Base-by-base conservation (phyloP, 2,329 filamentous ascomycete species). In the Cordyceps tenuipes region DNA sequence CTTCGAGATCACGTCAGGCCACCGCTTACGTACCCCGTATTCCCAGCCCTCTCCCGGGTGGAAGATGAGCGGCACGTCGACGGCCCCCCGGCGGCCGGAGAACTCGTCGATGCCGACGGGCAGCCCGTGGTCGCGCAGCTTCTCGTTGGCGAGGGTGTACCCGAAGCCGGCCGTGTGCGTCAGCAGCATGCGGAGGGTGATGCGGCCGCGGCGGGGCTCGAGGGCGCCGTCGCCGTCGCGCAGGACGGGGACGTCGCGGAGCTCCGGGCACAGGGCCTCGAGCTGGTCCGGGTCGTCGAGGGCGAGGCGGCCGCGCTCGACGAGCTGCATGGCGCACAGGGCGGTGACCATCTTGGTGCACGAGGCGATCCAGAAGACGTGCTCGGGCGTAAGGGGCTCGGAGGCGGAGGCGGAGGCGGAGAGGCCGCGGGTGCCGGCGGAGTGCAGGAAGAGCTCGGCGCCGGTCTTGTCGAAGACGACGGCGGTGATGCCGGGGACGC, bases 41-140 rank as follows among this genome's bases (percentile, higher is more conserved):
- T 82, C 77, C 81, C 83, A 89, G 3, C 73, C 74, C 26, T 79
- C 77, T 0, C 85, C 85, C 0, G 86, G 86, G 63, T 89, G 83
- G 63, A 85, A 83, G 1, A 87, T 68, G 17, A 89, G 69, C 0
- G 85, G 82, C 60, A 71, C 67, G 41, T 77, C 66, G 48, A 86
- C 72, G 26, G 83, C 83, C 36, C 76, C 73, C 17, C 77, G 66
- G 6, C 81, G 73, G 0, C 80, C 80, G 0, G 77, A 78, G 65
- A 87, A 82, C 66, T 87, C 84, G 59, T 87, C 81, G 5, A 78
- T 66, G 0, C 82, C 82, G 0, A 73, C 70, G 0, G 82, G 82
- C 13, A 75, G 71, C 1, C 71, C 72, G 69, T 73, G 80, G 15
- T 82, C 71, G 17, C 76, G 66, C 29, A 84, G 66, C 1, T 73